Evolutionary conservation across 345 rosid species (phyloP).

Genomic region (Gossypium bickii): DNA sequence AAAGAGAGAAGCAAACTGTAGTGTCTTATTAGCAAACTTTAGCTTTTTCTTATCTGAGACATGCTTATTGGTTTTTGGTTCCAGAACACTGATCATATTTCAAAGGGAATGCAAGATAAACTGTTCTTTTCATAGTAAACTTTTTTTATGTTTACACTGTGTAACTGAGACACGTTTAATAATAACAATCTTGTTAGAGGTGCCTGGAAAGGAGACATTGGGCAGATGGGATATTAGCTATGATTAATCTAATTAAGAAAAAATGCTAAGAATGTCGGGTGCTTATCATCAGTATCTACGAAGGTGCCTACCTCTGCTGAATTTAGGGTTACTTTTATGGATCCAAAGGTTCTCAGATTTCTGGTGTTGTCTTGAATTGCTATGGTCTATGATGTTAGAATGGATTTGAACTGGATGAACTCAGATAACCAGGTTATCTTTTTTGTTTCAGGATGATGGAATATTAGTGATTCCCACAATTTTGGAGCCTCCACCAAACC

Average conservation of each 20-base stretch:
- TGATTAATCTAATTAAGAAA: too few relatives aligned
- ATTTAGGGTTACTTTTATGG: not conserved
- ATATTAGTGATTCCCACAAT: conserved; percentile 82
- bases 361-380: not conserved
- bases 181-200: too few relatives aligned
- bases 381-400: not conserved
- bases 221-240: too few relatives aligned
- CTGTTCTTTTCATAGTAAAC: not conserved
- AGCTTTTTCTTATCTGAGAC: not conserved
- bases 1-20: not conserved
- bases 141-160: too few relatives aligned
- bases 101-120: not conserved
- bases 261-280: too few relatives aligned
- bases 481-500: conserved; percentile 60
- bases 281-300: too few relatives aligned
- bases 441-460: conserved; percentile 56
- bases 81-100: not conserved
- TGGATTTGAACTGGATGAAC: not conserved
- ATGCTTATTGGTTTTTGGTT: not conserved
- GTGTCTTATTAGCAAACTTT: not conserved
- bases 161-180: too few relatives aligned
- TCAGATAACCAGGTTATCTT: not conserved
- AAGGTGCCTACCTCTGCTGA: not conserved
- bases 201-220: too few relatives aligned
- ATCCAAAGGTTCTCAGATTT: too few relatives aligned